Conservation (phyloP, 371 early-diverging fungal genomes). For the Encephalitozoon romaleae region DNA sequence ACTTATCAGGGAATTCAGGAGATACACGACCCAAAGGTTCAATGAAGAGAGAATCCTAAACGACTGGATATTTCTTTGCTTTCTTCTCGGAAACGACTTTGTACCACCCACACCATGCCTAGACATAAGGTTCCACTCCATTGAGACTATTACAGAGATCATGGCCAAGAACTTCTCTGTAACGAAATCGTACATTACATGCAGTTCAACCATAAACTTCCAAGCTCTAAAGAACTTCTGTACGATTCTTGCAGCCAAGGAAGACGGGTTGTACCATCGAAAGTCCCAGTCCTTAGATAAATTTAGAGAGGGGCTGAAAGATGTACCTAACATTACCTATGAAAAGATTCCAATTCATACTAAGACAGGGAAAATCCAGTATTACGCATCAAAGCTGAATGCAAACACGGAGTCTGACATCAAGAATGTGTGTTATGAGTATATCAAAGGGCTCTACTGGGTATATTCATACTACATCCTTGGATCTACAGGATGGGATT, state of each 20-base stretch:
- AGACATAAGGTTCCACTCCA: conserved; percentile 88
- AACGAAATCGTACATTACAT: conserved; percentile 46
- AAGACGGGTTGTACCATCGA: conserved; percentile 48
- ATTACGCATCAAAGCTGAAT: conserved; percentile 53
- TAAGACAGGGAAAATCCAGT: conserved; percentile 42
- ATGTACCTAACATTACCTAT: not conserved
- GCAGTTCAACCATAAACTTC: conserved; percentile 44
- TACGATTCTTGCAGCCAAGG: conserved; percentile 27
- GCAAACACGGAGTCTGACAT: conserved; percentile 44
- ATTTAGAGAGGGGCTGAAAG: not conserved
- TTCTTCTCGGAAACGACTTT: conserved; percentile 99
- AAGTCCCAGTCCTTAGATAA: conserved; percentile 34
- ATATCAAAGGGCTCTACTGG: conserved; percentile 93
- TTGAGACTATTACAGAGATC: conserved; percentile 64
- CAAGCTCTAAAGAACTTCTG: conserved; percentile 43
- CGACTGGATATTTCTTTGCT: conserved; percentile 95
- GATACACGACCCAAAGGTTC: conserved; percentile 12
- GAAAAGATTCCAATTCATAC: conserved; percentile 43
- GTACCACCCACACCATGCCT: conserved; percentile 90
- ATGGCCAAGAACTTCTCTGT: conserved; percentile 30
- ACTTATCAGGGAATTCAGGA: conserved; percentile 35
- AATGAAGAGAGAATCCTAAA: conserved; percentile 74
- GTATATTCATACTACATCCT: conserved; percentile 88
- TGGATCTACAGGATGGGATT: conserved; percentile 88
- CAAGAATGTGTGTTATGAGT: conserved; percentile 66